phyloP scores from a whole-genome alignment of 179 eudicot genomes.

The Drosera spatulata region DNA sequence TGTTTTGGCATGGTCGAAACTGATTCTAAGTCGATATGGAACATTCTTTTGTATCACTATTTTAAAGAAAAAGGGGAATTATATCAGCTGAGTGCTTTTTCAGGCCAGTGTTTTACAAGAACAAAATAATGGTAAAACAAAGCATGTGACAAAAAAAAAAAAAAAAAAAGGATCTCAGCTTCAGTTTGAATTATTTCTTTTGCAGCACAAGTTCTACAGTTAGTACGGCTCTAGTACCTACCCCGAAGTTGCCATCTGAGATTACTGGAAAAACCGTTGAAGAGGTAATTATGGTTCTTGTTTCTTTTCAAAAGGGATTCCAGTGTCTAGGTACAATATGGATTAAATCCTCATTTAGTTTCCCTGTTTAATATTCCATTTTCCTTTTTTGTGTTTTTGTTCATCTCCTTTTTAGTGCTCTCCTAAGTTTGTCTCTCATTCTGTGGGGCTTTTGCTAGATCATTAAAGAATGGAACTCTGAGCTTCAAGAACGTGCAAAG shows the following conservation, averaged over 20 bases:
- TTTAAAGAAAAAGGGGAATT: no score
- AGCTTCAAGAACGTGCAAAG: slow-evolving; percentile 71
- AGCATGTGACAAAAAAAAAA: background rate
- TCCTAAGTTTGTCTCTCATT: background rate
- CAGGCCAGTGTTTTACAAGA: no score
- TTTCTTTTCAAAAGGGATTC: background rate
- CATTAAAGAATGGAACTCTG: slow-evolving; percentile 92
- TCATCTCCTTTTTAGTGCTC: background rate
- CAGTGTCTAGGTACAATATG: background rate
- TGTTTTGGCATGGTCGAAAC: no score
- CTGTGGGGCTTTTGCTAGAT: slow-evolving; percentile 31
- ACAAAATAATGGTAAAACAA: background rate
- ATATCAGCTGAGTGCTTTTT: no score
- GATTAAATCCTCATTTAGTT: background rate
- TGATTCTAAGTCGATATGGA: no score
- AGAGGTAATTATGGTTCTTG: slow-evolving; percentile 37
- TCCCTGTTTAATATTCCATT: background rate
- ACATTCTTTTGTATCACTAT: no score
- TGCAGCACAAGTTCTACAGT: slow-evolving; percentile 58
- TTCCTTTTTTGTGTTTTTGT: background rate
- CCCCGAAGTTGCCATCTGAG: slow-evolving; percentile 87
- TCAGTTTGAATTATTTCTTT: slow-evolving; percentile 7
- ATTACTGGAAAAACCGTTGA: slow-evolving; percentile 87
- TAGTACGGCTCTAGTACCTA: slow-evolving; percentile 28
- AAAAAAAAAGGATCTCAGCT: slow-evolving; percentile 1